Base-by-base conservation (phyloP, 2,329 filamentous ascomycete genomes). In the Graphiopsis chlorocephala region DNA sequence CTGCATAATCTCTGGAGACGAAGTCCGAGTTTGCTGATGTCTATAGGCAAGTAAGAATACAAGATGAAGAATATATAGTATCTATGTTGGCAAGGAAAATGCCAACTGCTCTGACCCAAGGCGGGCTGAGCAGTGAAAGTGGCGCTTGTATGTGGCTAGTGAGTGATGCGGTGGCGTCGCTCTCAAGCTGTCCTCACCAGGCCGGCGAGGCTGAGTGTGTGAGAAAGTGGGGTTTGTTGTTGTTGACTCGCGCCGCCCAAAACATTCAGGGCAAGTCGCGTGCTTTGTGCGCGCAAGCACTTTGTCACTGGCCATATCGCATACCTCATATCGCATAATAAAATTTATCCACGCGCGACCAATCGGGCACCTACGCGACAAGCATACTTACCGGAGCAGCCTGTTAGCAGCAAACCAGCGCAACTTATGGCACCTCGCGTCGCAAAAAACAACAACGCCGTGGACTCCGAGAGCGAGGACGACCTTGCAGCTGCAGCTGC, bases 391-490 rank as follows among this genome's bases (percentile, higher is more conserved):
- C 23, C n/a, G 29, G 47, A 20, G 20, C 28, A 35, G 42, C 25
- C 47, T 20, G 58, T 61, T 20, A 61, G n/a, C 29, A 26, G 47
- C 58, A 38, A n/a, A 52, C 15, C 26, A 35, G 28, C 10, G 20
- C 25, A 11, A 33, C 28, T 29, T 45, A 62, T 62, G 59, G 59
- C 59, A 38, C 59, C 59, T 17, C 59, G 63, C 42, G 29, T 42
- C 48, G 53, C 65, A n/a, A 60, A 25, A n/a, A 60, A 25, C 50
- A 56, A 52, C 58, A 28, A 15, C 31, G 68, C 65, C 67, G 69
- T 63, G 67, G 68, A 68, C 59, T 68, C 68, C 35, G 69, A 68
- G 48, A 68, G 66, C 48, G 69, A 71, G 42, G 69, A 71, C 65
- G 69, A 71, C 56, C 65, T 71, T 25, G 67, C 69, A 58, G 63